Conservation (phyloP, 1,284 basidiomycete genomes). For the Melampsora americana region DNA sequence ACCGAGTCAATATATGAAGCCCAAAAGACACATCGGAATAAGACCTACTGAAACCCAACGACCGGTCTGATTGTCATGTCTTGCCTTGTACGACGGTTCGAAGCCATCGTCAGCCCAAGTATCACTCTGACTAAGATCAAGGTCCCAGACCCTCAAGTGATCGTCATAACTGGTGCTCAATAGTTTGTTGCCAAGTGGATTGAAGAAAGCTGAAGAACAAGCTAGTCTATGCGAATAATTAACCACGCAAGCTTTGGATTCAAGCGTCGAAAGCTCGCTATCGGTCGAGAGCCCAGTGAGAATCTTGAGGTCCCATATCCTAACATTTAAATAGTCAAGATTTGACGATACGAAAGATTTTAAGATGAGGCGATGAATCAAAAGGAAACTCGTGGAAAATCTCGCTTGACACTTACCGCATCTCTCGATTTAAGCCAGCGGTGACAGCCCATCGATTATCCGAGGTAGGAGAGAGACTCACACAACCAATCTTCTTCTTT, state of each 20-base stretch:
- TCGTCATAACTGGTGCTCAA: conserved; percentile 41
- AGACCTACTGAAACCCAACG: conserved; percentile 37
- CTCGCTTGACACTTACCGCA: conserved; percentile 6
- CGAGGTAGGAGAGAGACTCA: conserved; percentile 29
- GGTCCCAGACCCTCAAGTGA: conserved; percentile 22
- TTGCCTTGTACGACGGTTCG: conserved; percentile 3
- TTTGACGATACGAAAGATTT: too few species aligned
- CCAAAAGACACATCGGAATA: neutral
- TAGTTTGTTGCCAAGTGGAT: conserved; percentile 6
- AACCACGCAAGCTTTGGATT: conserved; percentile 2
- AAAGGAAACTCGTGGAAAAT: too few species aligned
- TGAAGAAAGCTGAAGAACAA: conserved; percentile 39
- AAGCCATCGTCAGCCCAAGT: conserved; percentile 12
- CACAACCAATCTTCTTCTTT: conserved; percentile 38
- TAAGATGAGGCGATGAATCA: too few species aligned
- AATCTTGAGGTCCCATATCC: conserved; percentile 30
- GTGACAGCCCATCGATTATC: conserved; percentile 29
- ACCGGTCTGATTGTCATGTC: conserved; percentile 40
- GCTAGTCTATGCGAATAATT: conserved; percentile 32
- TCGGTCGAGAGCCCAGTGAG: conserved; percentile 4
- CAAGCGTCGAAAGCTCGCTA: neutral
- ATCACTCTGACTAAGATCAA: conserved; percentile 1
- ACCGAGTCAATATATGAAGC: neutral
- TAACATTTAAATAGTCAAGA: neutral
- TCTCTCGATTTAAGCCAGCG: conserved; percentile 39